Base-by-base conservation (phyloP, 257 asterid genomes). In the Salvia hispanica region DNA sequence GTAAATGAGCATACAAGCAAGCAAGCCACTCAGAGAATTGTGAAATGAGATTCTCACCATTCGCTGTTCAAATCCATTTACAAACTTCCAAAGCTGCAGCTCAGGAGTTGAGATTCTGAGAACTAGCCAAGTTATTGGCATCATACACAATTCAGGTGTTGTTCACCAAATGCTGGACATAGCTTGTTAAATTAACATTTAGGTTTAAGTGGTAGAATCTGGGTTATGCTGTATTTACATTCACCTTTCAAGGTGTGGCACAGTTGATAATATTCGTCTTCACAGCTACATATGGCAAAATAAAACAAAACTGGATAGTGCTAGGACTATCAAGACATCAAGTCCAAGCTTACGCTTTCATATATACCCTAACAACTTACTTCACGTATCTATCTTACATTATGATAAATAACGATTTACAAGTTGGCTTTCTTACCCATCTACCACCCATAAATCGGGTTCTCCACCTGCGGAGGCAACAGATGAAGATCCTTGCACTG, bases 391-490 rank as follows among this genome's bases (percentile, higher is more conserved):
- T 84, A 78, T 56, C 12, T 39, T 64, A 78, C 73, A 61, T 31
- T 10, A 66, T 33, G 66, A 44, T 39, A 31, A 64, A 73, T 69
- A 74, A 12, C 63, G 75, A 76, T 81, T 58, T 81, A 86, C 89
- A 79, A 11, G 66, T 60, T 47, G 71, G 50, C 66, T 64, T 62
- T 9, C 16, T 42, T 62, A 72, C 67, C 83, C 79, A 76, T 50
- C 81, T 89, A 94, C 99, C 95, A 94, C 9, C 96, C 96, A 76
- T 88, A 94, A n/a, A 94, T 67, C 16, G 99, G 99, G 70, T 86
- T 91, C 85, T 87, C 93, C 58, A 90, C 97, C 78, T 81, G 88
- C 4, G 97, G 91, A 43, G 96, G 99, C 77, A 81, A 71, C 14
- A 94, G 90, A 75, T 62, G 78, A 65, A 94, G 96, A 86, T 94